These are phyloP conservation scores for Millerago galiae DNA, from an alignment of 805 yeast genomes.

Conservation along the genomic window DNA sequence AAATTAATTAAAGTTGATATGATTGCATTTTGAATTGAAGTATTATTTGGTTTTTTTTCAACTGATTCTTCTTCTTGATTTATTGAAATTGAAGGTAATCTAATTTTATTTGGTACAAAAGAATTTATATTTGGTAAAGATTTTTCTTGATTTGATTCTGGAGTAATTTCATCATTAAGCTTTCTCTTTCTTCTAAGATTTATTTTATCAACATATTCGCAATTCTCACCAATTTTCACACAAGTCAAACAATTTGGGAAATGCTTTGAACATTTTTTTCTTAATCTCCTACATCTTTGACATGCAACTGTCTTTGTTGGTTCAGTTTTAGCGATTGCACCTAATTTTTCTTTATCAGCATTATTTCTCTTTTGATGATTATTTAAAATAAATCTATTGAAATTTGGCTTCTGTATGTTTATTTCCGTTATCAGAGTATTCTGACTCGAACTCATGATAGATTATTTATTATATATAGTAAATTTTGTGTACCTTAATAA, in stretches of 20 bases:
- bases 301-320: constrained; percentile 6
- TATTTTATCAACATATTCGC: constrained; percentile 21
- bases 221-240: constrained; percentile 33
- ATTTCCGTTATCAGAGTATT: too few species aligned
- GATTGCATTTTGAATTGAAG: constrained; percentile 18
- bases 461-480: too few species aligned
- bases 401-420: too few species aligned
- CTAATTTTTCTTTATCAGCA: background rate
- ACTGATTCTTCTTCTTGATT: background rate
- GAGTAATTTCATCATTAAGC: background rate
- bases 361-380: too few species aligned
- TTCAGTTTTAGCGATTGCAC: constrained; percentile 1
- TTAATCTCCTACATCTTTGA: constrained; percentile 7
- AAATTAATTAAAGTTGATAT: constrained; percentile 18
- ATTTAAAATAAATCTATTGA: too few species aligned
- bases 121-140: background rate
- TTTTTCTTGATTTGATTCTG: background rate
- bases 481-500: too few species aligned
- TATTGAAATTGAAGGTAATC: constrained; percentile 5
- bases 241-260: constrained; percentile 35
- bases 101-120: background rate
- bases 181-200: constrained; percentile 1
- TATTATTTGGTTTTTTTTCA: background rate
- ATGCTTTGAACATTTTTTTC: constrained; percentile 10
- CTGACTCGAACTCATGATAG: too few species aligned